Conservation (phyloP, 495 filamentous ascomycete genomes). For the Penicilliopsis zonata region DNA sequence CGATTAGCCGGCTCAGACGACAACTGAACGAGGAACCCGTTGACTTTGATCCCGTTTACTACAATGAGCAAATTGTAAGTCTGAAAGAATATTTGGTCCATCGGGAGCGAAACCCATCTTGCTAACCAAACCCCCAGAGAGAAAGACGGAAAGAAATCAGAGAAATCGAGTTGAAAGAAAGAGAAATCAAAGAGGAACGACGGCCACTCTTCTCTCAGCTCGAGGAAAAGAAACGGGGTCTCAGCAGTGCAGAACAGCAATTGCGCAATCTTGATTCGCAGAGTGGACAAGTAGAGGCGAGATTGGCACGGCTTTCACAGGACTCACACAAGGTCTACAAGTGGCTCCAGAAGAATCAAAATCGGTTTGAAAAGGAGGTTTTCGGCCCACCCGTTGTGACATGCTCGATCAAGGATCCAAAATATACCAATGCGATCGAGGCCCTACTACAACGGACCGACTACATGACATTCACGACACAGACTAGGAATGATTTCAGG, state of each 20-base stretch:
- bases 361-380: constrained; percentile 65
- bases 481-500: constrained; percentile 60
- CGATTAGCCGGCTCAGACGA: constrained; percentile 31
- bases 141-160: constrained; percentile 23
- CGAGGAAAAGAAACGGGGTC: constrained; percentile 13
- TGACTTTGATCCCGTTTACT: constrained; percentile 40
- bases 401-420: constrained; percentile 68
- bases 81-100: constrained; percentile 30
- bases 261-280: constrained; percentile 58
- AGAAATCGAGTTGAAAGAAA: constrained; percentile 15
- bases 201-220: constrained; percentile 13
- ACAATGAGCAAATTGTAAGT: constrained; percentile 39
- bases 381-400: constrained; percentile 76
- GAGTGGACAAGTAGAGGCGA: constrained; percentile 58
- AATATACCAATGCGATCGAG: constrained; percentile 66
- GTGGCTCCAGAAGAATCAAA: constrained; percentile 64
- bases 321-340: constrained; percentile 63
- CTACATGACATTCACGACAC: constrained; percentile 63
- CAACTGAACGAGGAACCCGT: constrained; percentile 36
- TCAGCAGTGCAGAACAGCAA: constrained; percentile 31
- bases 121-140: constrained; percentile 19
- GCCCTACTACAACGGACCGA: constrained; percentile 49
- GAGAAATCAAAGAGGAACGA: constrained; percentile 16
- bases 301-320: constrained; percentile 39
- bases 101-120: not conserved